phyloP scores from a whole-genome alignment of 2,329 filamentous ascomycete genomes.

The Huntiella moniliformis region DNA sequence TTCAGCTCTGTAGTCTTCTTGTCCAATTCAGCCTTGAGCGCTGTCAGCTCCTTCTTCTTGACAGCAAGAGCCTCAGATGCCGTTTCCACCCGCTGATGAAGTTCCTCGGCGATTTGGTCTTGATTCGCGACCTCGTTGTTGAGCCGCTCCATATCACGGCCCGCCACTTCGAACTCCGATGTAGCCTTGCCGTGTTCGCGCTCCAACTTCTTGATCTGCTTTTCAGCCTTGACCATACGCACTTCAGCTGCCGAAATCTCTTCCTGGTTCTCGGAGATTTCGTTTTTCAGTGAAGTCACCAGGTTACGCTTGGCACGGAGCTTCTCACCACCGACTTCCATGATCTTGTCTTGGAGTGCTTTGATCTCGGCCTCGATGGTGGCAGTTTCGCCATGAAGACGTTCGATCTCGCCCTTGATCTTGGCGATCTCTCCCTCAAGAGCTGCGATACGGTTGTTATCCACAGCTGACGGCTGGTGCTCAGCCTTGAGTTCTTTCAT shows the following conservation, averaged over 20 bases:
- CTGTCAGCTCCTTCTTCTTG: conserved; percentile 63
- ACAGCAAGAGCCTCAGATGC: conserved; percentile 58
- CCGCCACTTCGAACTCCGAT: conserved; percentile 56
- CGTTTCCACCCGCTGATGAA: conserved; percentile 57
- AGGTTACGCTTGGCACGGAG: conserved; percentile 77
- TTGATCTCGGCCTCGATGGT: conserved; percentile 89
- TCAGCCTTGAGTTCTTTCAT: conserved; percentile 70
- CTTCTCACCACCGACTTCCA: conserved; percentile 91
- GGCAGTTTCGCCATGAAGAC: conserved; percentile 66
- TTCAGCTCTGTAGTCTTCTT: conserved; percentile 74
- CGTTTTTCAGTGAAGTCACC: conserved; percentile 74
- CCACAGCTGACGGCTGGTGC: conserved; percentile 61
- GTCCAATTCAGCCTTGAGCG: conserved; percentile 70
- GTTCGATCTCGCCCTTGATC: conserved; percentile 60
- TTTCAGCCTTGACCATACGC: conserved; percentile 79
- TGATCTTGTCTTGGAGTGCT: conserved; percentile 83
- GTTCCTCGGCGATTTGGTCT: conserved; percentile 52
- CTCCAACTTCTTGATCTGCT: conserved; percentile 71
- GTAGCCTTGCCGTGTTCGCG: conserved; percentile 64
- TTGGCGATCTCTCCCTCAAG: conserved; percentile 63
- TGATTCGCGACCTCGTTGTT: conserved; percentile 65
- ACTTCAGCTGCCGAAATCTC: conserved; percentile 75
- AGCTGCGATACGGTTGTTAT: conserved; percentile 52
- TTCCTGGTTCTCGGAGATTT: conserved; percentile 64
- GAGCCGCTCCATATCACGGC: conserved; percentile 56